Conservation (phyloP, 768 basidiomycete species). For the Candolleomyces efflorescens region DNA sequence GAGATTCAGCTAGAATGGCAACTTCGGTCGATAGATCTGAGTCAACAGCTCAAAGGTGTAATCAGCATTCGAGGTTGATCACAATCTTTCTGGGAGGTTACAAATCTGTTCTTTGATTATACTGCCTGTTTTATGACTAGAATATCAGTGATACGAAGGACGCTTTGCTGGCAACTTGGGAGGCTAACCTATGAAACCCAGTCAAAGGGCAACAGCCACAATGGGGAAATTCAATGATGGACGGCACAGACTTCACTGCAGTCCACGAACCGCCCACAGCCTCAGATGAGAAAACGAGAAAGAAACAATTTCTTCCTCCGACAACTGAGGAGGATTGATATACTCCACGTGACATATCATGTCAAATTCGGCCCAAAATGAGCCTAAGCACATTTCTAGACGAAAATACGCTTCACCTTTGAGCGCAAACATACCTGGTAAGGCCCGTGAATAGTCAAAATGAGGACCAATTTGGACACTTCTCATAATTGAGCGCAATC, state of each 20-base stretch:
- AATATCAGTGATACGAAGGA: constrained; percentile 5
- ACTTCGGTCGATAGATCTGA: constrained; percentile 16
- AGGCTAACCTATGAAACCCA: constrained; percentile 3
- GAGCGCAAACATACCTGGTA: too few species aligned
- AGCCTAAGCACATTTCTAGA: too few species aligned
- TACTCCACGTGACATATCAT: neutral
- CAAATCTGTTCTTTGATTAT: constrained; percentile 6
- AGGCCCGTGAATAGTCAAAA: neutral
- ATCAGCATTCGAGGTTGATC: constrained; percentile 4
- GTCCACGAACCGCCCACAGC: neutral
- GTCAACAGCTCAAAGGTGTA: constrained; percentile 18
- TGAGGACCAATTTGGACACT: neutral
- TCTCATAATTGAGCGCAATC: too few species aligned
- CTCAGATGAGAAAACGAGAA: neutral
- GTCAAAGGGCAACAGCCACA: neutral
- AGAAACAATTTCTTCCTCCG: neutral
- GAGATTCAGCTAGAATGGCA: constrained; percentile 19
- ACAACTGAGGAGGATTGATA: neutral
- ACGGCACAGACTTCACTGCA: neutral
- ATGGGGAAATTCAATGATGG: neutral
- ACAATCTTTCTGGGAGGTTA: constrained; percentile 5
- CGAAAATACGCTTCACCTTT: neutral
- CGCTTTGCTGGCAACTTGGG: neutral
- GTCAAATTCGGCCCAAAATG: neutral
- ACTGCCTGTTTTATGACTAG: neutral